Conservation (phyloP, 2,329 filamentous ascomycete genomes). For the Nemania abortiva region DNA sequence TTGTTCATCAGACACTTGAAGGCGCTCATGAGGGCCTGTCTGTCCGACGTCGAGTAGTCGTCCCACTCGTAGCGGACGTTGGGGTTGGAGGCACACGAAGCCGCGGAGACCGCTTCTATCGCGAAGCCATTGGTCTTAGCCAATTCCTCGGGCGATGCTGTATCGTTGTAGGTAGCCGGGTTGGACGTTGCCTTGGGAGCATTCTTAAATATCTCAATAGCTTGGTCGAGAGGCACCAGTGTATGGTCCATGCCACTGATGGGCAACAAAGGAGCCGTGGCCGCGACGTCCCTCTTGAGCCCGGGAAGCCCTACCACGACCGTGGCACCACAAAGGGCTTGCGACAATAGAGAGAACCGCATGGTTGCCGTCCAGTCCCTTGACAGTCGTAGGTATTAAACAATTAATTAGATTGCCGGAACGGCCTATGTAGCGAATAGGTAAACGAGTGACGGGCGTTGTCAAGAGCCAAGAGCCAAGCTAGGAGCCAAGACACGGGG, state of each 20-base stretch:
- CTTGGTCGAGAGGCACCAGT: constrained; percentile 33
- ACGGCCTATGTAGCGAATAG: constrained; percentile 12
- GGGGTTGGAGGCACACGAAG: constrained; percentile 35
- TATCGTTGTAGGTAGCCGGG: constrained; percentile 38
- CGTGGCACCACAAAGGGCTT: constrained; percentile 38
- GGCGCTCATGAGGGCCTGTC: constrained; percentile 36
- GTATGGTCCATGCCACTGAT: constrained; percentile 23
- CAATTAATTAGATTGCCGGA: not conserved
- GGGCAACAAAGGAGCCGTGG: constrained; percentile 30
- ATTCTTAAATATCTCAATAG: constrained; percentile 31
- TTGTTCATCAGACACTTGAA: constrained; percentile 39
- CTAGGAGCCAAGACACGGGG: constrained; percentile 24
- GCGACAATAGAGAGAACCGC: constrained; percentile 33
- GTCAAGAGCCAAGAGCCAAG: constrained; percentile 19
- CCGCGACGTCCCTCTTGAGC: constrained; percentile 2
- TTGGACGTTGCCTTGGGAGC: constrained; percentile 36
- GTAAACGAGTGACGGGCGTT: constrained; percentile 33
- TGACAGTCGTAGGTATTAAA: not conserved
- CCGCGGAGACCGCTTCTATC: constrained; percentile 5
- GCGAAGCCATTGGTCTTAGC: constrained; percentile 7
- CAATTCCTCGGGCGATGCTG: constrained; percentile 12
- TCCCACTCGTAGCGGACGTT: constrained; percentile 40
- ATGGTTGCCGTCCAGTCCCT: constrained; percentile 17
- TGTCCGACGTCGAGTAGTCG: constrained; percentile 33
- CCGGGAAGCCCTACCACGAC: constrained; percentile 34